Conservation (phyloP, 768 basidiomycete species). For the Hortiboletus campestris region DNA sequence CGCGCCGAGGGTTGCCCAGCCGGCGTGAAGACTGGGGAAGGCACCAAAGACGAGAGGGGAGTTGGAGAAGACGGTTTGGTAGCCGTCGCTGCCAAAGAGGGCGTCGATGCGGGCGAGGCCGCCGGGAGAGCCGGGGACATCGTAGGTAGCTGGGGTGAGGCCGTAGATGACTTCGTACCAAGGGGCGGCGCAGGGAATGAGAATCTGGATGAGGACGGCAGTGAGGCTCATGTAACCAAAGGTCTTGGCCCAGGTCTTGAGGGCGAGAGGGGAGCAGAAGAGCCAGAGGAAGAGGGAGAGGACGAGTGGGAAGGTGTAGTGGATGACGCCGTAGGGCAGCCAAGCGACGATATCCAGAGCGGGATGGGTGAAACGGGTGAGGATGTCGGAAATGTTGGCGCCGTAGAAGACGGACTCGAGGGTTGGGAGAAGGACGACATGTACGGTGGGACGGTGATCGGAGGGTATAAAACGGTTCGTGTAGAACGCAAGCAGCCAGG, state of each 20-base stretch:
- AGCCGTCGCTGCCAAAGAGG: constrained; percentile 72
- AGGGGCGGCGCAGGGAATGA: constrained; percentile 91
- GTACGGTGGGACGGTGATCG: constrained; percentile 73
- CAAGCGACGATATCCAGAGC: constrained; percentile 91
- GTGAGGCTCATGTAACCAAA: constrained; percentile 93
- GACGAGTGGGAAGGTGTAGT: constrained; percentile 85
- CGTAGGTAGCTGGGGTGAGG: constrained; percentile 90
- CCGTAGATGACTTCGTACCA: constrained; percentile 99
- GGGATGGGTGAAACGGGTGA: constrained; percentile 92
- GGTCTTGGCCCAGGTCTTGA: constrained; percentile 80
- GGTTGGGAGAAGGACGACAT: constrained; percentile 90
- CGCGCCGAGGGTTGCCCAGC: constrained; percentile 86
- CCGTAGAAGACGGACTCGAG: constrained; percentile 95
- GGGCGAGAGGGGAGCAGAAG: constrained; percentile 75
- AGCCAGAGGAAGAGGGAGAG: constrained; percentile 87
- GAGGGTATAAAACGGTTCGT: constrained; percentile 83
- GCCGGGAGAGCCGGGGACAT: constrained; percentile 88
- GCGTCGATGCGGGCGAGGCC: constrained; percentile 91
- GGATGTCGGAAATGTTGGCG: constrained; percentile 95
- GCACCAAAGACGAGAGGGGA: constrained; percentile 96
- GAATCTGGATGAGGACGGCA: constrained; percentile 85
- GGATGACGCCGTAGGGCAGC: constrained; percentile 94
- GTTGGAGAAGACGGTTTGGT: constrained; percentile 77
- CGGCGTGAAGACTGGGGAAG: constrained; percentile 92
- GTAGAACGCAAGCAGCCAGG: constrained; percentile 86